These are phyloP conservation scores for Ricinus communis DNA, from an alignment of 345 rosid species.

Conservation along the genomic window DNA sequence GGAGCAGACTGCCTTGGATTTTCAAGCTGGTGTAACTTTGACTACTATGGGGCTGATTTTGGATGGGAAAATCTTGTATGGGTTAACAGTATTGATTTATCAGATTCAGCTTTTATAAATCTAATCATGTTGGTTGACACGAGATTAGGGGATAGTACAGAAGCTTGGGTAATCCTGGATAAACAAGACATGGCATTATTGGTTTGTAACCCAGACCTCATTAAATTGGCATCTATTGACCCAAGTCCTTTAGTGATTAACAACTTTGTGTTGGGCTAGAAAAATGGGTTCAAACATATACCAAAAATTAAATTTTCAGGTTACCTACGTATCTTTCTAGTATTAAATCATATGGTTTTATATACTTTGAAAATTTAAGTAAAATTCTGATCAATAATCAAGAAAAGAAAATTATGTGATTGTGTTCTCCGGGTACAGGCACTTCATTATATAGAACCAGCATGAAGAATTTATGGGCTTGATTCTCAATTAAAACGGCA, in stretches of 20 bases:
- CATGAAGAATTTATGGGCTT: too few species aligned
- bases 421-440: too few species aligned
- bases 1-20: slow-evolving; percentile 32
- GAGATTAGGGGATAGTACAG: slow-evolving; percentile 34
- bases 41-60: slow-evolving; percentile 35
- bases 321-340: too few species aligned
- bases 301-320: too few species aligned
- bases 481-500: too few species aligned
- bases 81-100: slow-evolving; percentile 32
- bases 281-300: too few species aligned
- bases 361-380: too few species aligned
- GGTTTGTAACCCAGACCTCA: slow-evolving; percentile 27
- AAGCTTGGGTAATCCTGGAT: slow-evolving; percentile 55
- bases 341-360: too few species aligned
- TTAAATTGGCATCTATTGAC: slow-evolving; percentile 30
- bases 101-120: slow-evolving; percentile 28
- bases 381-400: too few species aligned
- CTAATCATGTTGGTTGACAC: slow-evolving; percentile 42
- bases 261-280: too few species aligned
- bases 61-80: slow-evolving; percentile 49
- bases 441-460: too few species aligned
- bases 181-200: slow-evolving; percentile 38
- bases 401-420: too few species aligned
- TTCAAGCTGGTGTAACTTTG: slow-evolving; percentile 41
- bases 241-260: slow-evolving; percentile 33